A percentile compares a stretch with the other conserved stretches of the same genome.
Evolutionary conservation across 2,329 filamentous ascomycete genomes (phyloP).

Genomic region (Xylariales sp.): DNA sequence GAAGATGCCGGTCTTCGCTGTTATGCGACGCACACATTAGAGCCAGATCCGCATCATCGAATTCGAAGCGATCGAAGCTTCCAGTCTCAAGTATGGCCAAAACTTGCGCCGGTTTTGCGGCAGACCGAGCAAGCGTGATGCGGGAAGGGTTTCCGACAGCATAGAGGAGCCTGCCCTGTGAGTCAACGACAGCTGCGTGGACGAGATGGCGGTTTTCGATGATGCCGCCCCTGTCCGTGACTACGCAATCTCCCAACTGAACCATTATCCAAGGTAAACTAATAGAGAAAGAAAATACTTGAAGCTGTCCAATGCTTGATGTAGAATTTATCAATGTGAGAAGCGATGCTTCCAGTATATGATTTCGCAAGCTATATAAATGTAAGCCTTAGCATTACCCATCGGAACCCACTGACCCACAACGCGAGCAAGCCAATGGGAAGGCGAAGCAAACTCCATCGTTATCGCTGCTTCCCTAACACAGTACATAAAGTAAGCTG

Average conservation of each 20-base stretch:
- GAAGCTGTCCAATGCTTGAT: too few relatives aligned
- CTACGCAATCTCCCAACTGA: constrained; percentile 30
- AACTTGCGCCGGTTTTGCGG: constrained; percentile 41
- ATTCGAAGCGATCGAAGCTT: constrained; percentile 26
- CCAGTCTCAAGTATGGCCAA: constrained; percentile 39
- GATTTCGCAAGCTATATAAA: too few relatives aligned
- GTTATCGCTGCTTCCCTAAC: too few relatives aligned
- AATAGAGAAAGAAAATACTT: too few relatives aligned
- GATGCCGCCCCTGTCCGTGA: constrained; percentile 32
- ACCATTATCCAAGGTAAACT: too few relatives aligned
- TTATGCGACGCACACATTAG: constrained; percentile 44
- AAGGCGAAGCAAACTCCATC: too few relatives aligned
- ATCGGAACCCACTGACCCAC: too few relatives aligned
- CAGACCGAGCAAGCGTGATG: constrained; percentile 37
- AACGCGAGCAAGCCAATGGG: too few relatives aligned
- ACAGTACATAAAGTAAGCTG: too few relatives aligned
- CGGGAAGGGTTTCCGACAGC: constrained; percentile 34
- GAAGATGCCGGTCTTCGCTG: constrained; percentile 35
- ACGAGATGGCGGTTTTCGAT: constrained; percentile 39
- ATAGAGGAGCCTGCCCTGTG: constrained; percentile 31
- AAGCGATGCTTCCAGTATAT: too few relatives aligned
- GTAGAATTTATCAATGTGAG: too few relatives aligned
- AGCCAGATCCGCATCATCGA: constrained; percentile 37
- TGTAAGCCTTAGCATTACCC: too few relatives aligned
- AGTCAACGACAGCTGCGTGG: constrained; percentile 36